Conservation (phyloP, 306 rosid species). For the Vicia sativa region DNA sequence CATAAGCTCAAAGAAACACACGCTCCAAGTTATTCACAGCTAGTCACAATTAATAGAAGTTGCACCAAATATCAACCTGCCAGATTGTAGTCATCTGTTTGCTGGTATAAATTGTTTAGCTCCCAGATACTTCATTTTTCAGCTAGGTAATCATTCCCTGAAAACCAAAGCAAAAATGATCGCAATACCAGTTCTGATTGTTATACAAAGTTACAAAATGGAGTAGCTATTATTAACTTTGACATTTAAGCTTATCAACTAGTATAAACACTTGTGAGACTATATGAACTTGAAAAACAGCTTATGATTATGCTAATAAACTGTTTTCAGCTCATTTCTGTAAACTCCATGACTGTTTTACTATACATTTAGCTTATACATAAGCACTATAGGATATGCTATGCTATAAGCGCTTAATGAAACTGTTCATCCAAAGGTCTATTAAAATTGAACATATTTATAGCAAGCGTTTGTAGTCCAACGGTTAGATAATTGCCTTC, state of each 20-base stretch:
- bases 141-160: conserved; percentile 66
- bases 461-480: too few species aligned
- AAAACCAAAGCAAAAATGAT: not conserved
- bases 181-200: conserved; percentile 18
- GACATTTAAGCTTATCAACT: too few species aligned
- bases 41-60: conserved; percentile 32
- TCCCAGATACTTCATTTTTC: conserved; percentile 66
- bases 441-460: too few species aligned
- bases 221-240: not conserved
- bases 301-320: not conserved
- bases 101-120: conserved; percentile 63
- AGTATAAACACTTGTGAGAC: not conserved
- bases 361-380: not conserved
- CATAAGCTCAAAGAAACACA: too few species aligned
- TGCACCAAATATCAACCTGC: conserved; percentile 44
- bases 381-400: not conserved
- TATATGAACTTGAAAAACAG: not conserved
- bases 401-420: too few species aligned
- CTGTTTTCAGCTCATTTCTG: too few species aligned
- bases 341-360: not conserved
- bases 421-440: too few species aligned
- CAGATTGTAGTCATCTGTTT: conserved; percentile 64
- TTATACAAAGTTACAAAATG: not conserved
- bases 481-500: too few species aligned
- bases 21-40: conserved; percentile 22